These are phyloP conservation scores for Tardiomyces digboiensis DNA, from an alignment of 1,139 yeast genomes.

Conservation along the genomic window DNA sequence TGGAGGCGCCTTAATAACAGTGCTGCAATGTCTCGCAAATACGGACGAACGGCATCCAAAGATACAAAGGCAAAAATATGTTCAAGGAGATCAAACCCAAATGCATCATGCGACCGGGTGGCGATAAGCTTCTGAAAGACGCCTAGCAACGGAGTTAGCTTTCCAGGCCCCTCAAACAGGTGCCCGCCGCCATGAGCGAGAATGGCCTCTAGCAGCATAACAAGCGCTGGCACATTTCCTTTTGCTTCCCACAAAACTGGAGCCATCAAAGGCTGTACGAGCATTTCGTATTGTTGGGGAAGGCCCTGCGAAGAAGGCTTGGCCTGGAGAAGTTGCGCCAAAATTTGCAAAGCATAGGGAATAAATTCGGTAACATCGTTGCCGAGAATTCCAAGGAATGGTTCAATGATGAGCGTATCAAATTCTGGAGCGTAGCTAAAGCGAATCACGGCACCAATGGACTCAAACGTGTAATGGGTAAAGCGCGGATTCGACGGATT, in stretches of 20 bases:
- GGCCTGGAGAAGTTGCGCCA: constrained; percentile 66
- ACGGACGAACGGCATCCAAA: constrained; percentile 40
- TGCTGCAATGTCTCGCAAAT: constrained; percentile 61
- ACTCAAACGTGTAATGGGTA: constrained; percentile 84
- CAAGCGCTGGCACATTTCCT: constrained; percentile 91
- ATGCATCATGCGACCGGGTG: constrained; percentile 67
- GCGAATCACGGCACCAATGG: constrained; percentile 68
- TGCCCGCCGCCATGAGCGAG: constrained; percentile 51
- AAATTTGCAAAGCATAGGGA: constrained; percentile 84
- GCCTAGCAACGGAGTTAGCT: constrained; percentile 75
- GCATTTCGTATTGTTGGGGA: constrained; percentile 54
- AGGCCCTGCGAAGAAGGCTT: constrained; percentile 39
- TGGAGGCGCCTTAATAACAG: constrained; percentile 74
- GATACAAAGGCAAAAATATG: constrained; percentile 54
- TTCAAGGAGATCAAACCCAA: constrained; percentile 81
- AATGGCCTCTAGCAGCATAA: constrained; percentile 67
- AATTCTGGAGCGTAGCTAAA: constrained; percentile 34
- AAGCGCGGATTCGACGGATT: constrained; percentile 96
- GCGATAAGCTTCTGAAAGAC: constrained; percentile 93
- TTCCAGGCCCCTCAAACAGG: constrained; percentile 25
- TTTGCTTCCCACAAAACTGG: constrained; percentile 89
- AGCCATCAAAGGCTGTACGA: constrained; percentile 74
- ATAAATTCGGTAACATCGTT: constrained; percentile 91
- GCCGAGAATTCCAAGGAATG: constrained; percentile 55
- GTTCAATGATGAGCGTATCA: constrained; percentile 54